A percentile compares a stretch with the other conserved stretches of the same genome.
Evolutionary conservation across 805 yeast genomes (phyloP).

Genomic region (Kazachstania bromeliacearum): DNA sequence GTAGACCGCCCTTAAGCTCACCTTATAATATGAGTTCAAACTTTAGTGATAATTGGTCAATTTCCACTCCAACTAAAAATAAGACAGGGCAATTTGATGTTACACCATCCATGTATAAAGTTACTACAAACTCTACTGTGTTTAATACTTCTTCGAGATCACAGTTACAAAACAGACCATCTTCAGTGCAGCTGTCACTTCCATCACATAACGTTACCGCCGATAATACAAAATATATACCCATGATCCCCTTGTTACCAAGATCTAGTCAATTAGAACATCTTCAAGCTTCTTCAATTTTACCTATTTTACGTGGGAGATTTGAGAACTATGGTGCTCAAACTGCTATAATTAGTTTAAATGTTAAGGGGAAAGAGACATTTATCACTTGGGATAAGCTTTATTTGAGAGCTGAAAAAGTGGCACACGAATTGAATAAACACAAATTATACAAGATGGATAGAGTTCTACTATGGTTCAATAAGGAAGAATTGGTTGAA

Average conservation of each 20-base stretch:
- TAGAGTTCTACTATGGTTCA: conserved; percentile 74
- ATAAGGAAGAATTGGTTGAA: conserved; percentile 74
- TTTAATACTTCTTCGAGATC: conserved; percentile 9
- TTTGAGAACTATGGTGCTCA: conserved; percentile 58
- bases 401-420: conserved; percentile 71
- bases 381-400: conserved; percentile 86
- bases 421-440: conserved; percentile 44
- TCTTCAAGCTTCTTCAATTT: conserved; percentile 26
- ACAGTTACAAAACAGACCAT: conserved; percentile 8
- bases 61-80: conserved; percentile 4
- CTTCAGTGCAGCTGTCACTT: conserved; percentile 24
- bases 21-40: neutral
- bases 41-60: conserved; percentile 5
- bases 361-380: conserved; percentile 72
- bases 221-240: conserved; percentile 13
- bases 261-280: conserved; percentile 22
- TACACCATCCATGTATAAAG: conserved; percentile 6
- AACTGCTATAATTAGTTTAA: conserved; percentile 63
- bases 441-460: conserved; percentile 58
- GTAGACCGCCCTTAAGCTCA: neutral
- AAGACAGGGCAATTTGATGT: neutral
- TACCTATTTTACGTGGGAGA: conserved; percentile 63
- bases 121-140: conserved; percentile 4
- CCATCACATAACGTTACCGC: conserved; percentile 23
- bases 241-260: conserved; percentile 33